Evolutionary conservation across 257 asterid genomes (phyloP).

Genomic region (Penstemon newberryi): DNA sequence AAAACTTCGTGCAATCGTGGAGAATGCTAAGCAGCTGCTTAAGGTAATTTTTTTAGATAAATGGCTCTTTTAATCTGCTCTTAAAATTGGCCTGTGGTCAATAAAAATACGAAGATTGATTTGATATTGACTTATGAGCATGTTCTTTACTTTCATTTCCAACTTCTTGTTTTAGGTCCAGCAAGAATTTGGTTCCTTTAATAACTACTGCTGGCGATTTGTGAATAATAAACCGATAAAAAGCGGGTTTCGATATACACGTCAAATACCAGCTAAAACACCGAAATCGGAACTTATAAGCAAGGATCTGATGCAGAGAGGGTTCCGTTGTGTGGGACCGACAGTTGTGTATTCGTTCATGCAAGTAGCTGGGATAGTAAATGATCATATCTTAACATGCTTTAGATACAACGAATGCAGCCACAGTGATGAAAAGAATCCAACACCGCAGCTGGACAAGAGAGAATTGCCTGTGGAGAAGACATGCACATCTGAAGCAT

Average conservation of each 20-base stretch:
- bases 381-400: constrained; percentile 68
- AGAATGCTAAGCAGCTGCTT: constrained; percentile 67
- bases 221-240: constrained; percentile 54
- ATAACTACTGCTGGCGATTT: constrained; percentile 72
- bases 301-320: constrained; percentile 75
- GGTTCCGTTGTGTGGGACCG: constrained; percentile 75
- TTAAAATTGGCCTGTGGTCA: too few relatives aligned
- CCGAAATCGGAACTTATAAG: constrained; percentile 78
- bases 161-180: constrained; percentile 49
- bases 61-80: too few relatives aligned
- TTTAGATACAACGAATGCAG: constrained; percentile 59
- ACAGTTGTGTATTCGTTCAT: constrained; percentile 73
- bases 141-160: background rate
- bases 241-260: constrained; percentile 50
- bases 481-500: constrained; percentile 10
- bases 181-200: constrained; percentile 74
- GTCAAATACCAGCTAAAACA: constrained; percentile 73
- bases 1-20: constrained; percentile 69
- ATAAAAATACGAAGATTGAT: too few relatives aligned
- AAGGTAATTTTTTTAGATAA: constrained; percentile 44
- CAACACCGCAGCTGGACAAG: constrained; percentile 24
- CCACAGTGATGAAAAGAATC: constrained; percentile 24
- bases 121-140: too few relatives aligned
- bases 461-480: constrained; percentile 31
- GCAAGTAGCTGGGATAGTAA: constrained; percentile 76